Evolutionary conservation across 768 basidiomycete genomes (phyloP), one percentile per base, ranked within the genome.

Genomic region (Sporobolomyces phaffii): DNA sequence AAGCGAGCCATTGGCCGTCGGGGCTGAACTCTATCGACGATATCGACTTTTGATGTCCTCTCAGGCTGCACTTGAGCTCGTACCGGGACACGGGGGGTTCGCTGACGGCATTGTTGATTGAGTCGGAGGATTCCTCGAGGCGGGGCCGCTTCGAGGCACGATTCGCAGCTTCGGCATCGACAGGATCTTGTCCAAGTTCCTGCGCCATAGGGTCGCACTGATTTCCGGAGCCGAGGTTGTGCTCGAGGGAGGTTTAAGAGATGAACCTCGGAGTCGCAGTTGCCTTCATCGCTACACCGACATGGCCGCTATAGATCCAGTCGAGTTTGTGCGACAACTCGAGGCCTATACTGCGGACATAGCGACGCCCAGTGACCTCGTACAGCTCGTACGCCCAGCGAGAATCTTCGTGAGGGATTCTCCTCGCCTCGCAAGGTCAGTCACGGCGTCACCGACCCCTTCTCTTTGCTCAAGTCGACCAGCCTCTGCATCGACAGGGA

Each of bases 11-110:
- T 60, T 81, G 80, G 34, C 93, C 93, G 77, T 93, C 84, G 36
- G 89, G 87, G 74, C 88, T 91, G 78, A 94, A 97, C 76, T 89
- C 90, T 62, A 97, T 78, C 18, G 89, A 85, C 2, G 92, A 89
- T 54, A 98, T 84, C 13, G 88, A 83, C 76, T 84, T 82, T 22
- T 83, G 84, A 76, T 97, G 94, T n/a, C 90, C 93, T 62, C 84
- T 86, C 34, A 93, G 79, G 51, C 84, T 84, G 73, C 82, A 84
- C 31, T 81, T 83, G 40, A 83, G 78, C 60, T 78, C 80, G 79
- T 88, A 91, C 13, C 22, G 5, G 31, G 50, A 33, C 20, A 34
- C 17, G 31, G 54, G n/a, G n/a, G n/a, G n/a, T n/a, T n/a, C n/a
- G n/a, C n/a, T n/a, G n/a, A n/a, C n/a, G n/a, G n/a, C n/a, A n/a